Percentiles rank a stretch among this genome's conserved stretches.
phyloP scores from a whole-genome alignment of 2,329 filamentous ascomycete species.

The Colletotrichum somersetense region DNA sequence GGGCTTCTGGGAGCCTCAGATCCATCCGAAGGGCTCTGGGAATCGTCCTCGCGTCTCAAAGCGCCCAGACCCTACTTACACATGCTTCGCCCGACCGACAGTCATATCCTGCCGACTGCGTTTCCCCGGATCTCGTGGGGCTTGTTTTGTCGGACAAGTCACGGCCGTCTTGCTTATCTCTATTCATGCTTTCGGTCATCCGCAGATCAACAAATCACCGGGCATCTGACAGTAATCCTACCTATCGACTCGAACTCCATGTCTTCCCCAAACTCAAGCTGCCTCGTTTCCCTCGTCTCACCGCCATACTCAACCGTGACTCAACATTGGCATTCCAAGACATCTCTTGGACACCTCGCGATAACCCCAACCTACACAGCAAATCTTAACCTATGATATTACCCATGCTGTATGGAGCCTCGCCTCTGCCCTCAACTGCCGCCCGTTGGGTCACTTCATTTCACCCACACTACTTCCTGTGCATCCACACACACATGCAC shows the following conservation, averaged over 20 bases:
- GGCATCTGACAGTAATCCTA: background rate
- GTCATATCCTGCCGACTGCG: slow-evolving; percentile 19
- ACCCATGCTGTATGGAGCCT: slow-evolving; percentile 29
- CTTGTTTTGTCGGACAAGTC: slow-evolving; percentile 33
- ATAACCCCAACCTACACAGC: slow-evolving; percentile 4
- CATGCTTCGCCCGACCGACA: slow-evolving; percentile 21
- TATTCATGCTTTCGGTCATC: slow-evolving; percentile 18
- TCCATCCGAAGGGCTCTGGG: background rate
- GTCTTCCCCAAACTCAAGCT: background rate
- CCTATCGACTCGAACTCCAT: slow-evolving; percentile 6
- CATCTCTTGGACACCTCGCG: background rate
- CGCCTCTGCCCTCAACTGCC: slow-evolving; percentile 31
- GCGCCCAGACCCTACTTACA: slow-evolving; percentile 27
- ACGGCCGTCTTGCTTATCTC: slow-evolving; percentile 29
- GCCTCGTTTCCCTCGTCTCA: slow-evolving; percentile 25
- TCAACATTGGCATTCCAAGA: slow-evolving; percentile 28
- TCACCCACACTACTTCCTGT: slow-evolving; percentile 21
- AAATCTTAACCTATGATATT: slow-evolving; percentile 5
- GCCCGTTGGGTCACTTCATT: slow-evolving; percentile 32
- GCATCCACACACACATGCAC: slow-evolving; percentile 17
- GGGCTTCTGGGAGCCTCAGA: background rate
- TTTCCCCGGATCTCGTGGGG: slow-evolving; percentile 35
- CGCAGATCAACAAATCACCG: slow-evolving; percentile 22
- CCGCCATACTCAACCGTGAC: slow-evolving; percentile 27
- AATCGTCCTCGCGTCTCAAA: slow-evolving; percentile 18